A percentile compares a stretch with the other conserved stretches of the same genome.
phyloP scores from a whole-genome alignment of 2,329 filamentous ascomycete species.

The Cladosporium austrohemisphaericum region DNA sequence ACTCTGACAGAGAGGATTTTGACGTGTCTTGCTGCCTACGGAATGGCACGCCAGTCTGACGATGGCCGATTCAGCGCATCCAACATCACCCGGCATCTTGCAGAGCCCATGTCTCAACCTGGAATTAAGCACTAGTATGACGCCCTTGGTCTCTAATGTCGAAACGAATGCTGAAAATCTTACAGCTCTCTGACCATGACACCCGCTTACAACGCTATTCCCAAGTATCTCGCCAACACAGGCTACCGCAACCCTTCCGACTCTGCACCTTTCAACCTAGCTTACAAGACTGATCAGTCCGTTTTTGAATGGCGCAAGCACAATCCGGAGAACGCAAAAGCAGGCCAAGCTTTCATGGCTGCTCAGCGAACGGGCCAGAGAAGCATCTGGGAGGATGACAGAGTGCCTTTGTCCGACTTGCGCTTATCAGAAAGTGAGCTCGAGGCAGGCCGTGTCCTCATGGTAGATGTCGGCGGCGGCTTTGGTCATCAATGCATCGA shows the following conservation, averaged over 20 bases:
- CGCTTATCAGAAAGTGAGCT: background rate
- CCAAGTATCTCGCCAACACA: slow-evolving; percentile 9
- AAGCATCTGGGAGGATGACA: slow-evolving; percentile 14
- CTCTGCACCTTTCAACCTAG: slow-evolving; percentile 16
- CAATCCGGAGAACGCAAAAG: slow-evolving; percentile 18
- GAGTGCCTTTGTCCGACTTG: background rate
- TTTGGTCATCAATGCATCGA: slow-evolving; percentile 21
- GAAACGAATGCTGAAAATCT: background rate
- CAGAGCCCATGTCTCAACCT: slow-evolving; percentile 7
- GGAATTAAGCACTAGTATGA: slow-evolving; percentile 17
- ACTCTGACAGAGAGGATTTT: slow-evolving; percentile 10
- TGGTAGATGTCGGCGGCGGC: slow-evolving; percentile 27
- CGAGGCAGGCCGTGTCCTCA: slow-evolving; percentile 16
- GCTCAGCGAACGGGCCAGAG: slow-evolving; percentile 18
- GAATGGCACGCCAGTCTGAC: slow-evolving; percentile 11
- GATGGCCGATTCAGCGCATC: slow-evolving; percentile 9
- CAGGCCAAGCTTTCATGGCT: slow-evolving; percentile 18
- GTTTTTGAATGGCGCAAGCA: slow-evolving; percentile 17
- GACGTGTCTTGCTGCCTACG: slow-evolving; percentile 11
- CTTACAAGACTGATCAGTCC: slow-evolving; percentile 14
- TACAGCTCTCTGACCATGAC: slow-evolving; percentile 17
- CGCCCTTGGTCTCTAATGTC: background rate
- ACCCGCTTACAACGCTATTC: slow-evolving; percentile 16
- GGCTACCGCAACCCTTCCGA: slow-evolving; percentile 13
- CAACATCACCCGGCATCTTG: slow-evolving; percentile 16